Base-by-base conservation (phyloP, 2,329 filamentous ascomycete species). In the Arthrobotrys conoides region DNA sequence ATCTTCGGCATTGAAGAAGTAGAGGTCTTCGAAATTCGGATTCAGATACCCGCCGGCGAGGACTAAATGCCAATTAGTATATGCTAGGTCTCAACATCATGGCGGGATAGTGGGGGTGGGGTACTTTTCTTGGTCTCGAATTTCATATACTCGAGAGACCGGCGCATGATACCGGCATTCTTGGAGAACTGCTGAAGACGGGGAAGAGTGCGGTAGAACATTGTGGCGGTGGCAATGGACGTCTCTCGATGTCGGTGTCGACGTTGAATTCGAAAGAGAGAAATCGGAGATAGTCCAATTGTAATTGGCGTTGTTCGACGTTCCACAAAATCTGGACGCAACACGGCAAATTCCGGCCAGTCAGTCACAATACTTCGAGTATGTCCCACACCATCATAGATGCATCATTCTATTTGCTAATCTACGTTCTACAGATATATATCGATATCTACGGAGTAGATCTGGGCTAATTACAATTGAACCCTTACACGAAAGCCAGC, bases 1-100 rank as follows among this genome's bases (percentile, higher is more conserved):
- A 30, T 79, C 75, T 64, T 79, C 75, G 63, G 64, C 65, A 36
- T 72, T 73, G 75, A 79, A 73, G 38, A 79, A 69, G 64, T 72
- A 73, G 12, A 79, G 51, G 61, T 79, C 75, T 57, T 69, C 68
- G 68, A 69, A 69, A 27, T 73, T 53, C 1, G 64, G 66, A 36
- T 44, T 46, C 9, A 79, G 53, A 69, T 79, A 79, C 24, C 51
- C 69, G 33, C 75, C 75, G 27, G 57, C 24, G n/a, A 79, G 51
- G 51, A 79, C 75, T 79, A n/a, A 16, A 14, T 14, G 9, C 20
- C n/a, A 20, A 46, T 46, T 10, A 46, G 48, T 24, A 51, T 24
- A 51, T 51, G 10, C 14, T 36, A 24, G 12, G n/a, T 9, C 4
- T 36, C 38, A 1, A 41, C 12, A 41, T 9, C 3, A 41, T 14